Evolutionary conservation across 2,329 filamentous ascomycete species (phyloP), one percentile per base, ranked within the genome.

Genomic region (Fusarium pseudonygamai): DNA sequence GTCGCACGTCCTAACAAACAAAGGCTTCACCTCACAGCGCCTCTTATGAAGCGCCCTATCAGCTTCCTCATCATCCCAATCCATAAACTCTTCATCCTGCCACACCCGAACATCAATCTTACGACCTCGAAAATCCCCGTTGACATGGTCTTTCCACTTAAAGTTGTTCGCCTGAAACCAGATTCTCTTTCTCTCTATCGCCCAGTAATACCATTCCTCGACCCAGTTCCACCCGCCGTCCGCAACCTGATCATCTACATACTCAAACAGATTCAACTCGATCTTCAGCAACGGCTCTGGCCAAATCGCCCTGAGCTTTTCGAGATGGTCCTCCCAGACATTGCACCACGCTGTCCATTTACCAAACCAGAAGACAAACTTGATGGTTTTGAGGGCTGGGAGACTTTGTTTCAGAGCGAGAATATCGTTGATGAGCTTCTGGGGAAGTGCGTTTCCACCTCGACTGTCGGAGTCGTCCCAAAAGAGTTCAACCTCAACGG

Each of bases 341-440:
- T 3, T 3, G 39, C 12, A 5, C 4, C 6, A 40, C 3, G 7
- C 15, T 3, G 15, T 10, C 58, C 39, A 34, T 0, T 37, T 16
- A 3, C 58, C 58, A 6, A 45, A 63, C 60, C 60, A 63, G 14
- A 63, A 63, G 2, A 60, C 42, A 8, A 65, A 6, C 6, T 47
- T 53, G 15, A 64, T 4, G 1, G 9, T 40, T 6, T 8, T 24
- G 0, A 64, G 8, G 15, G 40, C 7, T 11, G 40, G 20, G 3
- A 64, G 18, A n/a, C 34, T 32, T 40, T 4, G 2, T 16, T 56
- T 45, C 0, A 65, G 3, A 10, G 47, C 16, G 13, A 26, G 34
- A 6, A 66, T 24, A 5, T 65, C 59, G 5, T 22, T 5, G 24
- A 46, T 16, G 24, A 56, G 16, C 15, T 47, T 63, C 1, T 28